Evolutionary conservation across 257 asterid species (phyloP), one percentile per base, ranked within the genome.

Genomic region (Oldenlandia corymbosa): DNA sequence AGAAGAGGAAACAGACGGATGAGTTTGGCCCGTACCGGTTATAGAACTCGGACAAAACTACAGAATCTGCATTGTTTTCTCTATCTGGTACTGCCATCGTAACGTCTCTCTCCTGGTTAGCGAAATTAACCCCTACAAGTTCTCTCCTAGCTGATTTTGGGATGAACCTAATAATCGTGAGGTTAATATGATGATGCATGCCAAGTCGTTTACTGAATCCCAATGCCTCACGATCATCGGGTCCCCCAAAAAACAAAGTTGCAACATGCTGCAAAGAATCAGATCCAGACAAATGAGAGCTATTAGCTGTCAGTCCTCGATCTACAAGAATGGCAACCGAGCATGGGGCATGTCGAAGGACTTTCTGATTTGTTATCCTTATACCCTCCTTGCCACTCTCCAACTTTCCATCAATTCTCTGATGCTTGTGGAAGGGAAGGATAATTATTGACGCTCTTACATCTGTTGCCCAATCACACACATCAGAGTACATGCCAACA

Each of bases 371-470:
- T 10, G 97, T 84, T 2, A 75, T 69, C 81, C 99, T 75, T 53
- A 87, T 77, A 2, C 95, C 97, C 77, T 93, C 97, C 72, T 93
- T 93, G 12, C 97, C 94, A 24, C 63, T 77, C 71, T 93, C 99
- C 43, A 93, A 55, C 64, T 90, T 93, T 17, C 99, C 99, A 63
- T 93, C 99, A 2, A 93, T 93, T 75, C 97, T 81, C 71, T 93
- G 99, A 67, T 90, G 96, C 73, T 93, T 93, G 79, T 93, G 99
- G 76, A 90, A 93, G 60, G 96, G 96, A 48, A 93, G 85, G 54
- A 93, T 76, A 62, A 90, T 75, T 49, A 93, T 67, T 17, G 96
- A 81, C 7, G 95, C 89, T 75, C 96, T 79, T 56, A 77, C 78
- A 45, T 85, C 94, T 74, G 76, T 82, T 10, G 95, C 87, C 55